Base-by-base conservation (phyloP, 768 basidiomycete genomes). In the Tulasnella sp. region DNA sequence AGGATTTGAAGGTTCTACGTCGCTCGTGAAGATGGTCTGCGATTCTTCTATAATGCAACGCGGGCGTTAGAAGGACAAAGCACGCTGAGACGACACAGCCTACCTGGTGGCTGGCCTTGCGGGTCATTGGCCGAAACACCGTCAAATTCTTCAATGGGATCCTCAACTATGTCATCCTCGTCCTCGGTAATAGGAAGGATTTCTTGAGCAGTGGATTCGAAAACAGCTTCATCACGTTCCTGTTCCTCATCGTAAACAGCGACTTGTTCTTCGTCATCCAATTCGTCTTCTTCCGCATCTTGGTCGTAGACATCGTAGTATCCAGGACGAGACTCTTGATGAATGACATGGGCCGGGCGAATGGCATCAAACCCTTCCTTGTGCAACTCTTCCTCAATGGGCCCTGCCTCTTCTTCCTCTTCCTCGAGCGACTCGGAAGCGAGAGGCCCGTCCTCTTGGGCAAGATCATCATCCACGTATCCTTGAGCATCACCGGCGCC, bases 321-420 rank as follows among this genome's bases (percentile, higher is more conserved):
- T 10, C 70, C 70, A 26, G 70, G n/a, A 39, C 70, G 70, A 71
- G 70, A 39, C 42, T 71, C 70, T 32, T 71, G 70, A 71, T 71
- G 70, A 37, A 71, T 44, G 55, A 57, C 23, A 20, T 57, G 55
- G n/a, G 26, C 55, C 3, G 55, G 55, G 7, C 55, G 55, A 57
- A 57, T 57, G 26, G 23, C 55, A n/a, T 57, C 55, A n/a, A 57
- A 57, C 3, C 55, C 55, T 57, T 57, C 55, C 26, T 57, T 57
- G 55, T 29, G 55, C 55, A 57, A 20, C 13, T 57, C 55, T 57
- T 57, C 55, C 23, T 57, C 20, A 11, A 57, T 57, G 1, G 55
- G 55, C 1, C 55, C 55, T 26, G 3, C 23, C 55, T 15, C 55
- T 23, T 23, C 55, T 57, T 57, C 20, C 55, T 57, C 55, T 57